Conservation (phyloP, 768 basidiomycete species). For the Lenzites betulinus region DNA sequence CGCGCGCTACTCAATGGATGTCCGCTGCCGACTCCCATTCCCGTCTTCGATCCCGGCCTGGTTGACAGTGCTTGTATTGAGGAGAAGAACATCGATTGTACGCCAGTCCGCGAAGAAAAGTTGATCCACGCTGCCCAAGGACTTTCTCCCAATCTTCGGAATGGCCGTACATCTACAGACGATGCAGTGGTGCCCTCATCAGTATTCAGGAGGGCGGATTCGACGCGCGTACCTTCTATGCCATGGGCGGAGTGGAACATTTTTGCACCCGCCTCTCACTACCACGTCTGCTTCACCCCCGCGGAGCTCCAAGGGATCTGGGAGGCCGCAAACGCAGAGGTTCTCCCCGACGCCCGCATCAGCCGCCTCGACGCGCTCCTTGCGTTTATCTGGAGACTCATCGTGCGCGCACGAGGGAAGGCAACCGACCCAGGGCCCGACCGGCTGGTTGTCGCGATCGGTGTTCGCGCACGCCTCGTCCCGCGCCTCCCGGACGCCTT, state of each 20-base stretch:
- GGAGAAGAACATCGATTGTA: no score
- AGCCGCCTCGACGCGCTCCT: constrained; percentile 41
- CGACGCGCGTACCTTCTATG: no score
- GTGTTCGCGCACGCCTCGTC: constrained; percentile 27
- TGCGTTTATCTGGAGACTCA: constrained; percentile 39
- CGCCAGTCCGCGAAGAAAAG: no score
- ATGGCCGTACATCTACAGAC: no score
- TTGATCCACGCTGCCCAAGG: background rate
- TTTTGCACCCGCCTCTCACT: constrained; percentile 8
- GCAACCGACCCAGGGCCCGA: constrained; percentile 23
- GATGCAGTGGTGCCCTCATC: no score
- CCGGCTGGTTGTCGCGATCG: constrained; percentile 33
- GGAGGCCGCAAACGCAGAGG: constrained; percentile 23
- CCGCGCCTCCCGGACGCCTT: constrained; percentile 27
- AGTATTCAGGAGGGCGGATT: no score
- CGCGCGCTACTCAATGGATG: constrained; percentile 19
- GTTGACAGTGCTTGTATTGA: no score
- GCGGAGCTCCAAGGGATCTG: constrained; percentile 36
- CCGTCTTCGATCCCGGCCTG: constrained; percentile 34
- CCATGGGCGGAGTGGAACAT: constrained; percentile 17
- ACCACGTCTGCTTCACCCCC: constrained; percentile 18
- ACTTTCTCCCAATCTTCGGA: no score
- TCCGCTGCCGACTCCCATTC: constrained; percentile 23
- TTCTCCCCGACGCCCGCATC: constrained; percentile 8
- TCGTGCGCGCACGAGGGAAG: constrained; percentile 34